phyloP scores from a whole-genome alignment of 2,329 filamentous ascomycete species.

The Verticillium nubilum region DNA sequence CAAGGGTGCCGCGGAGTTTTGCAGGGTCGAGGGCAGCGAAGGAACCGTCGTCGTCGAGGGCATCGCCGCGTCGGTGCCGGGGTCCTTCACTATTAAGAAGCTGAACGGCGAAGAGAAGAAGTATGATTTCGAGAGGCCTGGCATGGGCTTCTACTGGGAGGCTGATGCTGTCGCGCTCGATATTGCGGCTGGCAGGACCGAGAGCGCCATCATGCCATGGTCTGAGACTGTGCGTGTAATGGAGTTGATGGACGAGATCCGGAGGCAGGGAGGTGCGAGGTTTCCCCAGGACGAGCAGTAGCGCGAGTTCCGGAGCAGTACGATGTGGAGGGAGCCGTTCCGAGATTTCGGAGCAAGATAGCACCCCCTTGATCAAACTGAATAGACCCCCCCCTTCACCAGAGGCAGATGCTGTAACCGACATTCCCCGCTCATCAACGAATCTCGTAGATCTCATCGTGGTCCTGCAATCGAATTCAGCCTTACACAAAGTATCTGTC shows the following conservation, averaged over 20 bases:
- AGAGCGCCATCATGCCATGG: constrained; percentile 38
- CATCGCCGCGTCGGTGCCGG: constrained; percentile 22
- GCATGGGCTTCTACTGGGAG: constrained; percentile 37
- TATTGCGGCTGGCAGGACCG: constrained; percentile 26
- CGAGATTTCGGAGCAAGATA: neutral
- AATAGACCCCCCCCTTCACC: neutral
- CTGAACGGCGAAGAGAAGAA: constrained; percentile 22
- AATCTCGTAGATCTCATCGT: neutral
- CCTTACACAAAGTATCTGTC: neutral
- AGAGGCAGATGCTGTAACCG: neutral
- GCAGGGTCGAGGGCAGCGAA: constrained; percentile 32
- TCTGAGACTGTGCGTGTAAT: constrained; percentile 38
- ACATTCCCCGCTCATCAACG: neutral
- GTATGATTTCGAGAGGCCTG: constrained; percentile 28
- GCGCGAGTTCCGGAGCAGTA: too few relatives aligned
- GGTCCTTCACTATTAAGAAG: constrained; percentile 27
- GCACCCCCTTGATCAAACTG: neutral
- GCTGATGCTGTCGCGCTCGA: constrained; percentile 36
- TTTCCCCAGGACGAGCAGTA: constrained; percentile 20
- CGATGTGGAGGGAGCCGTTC: too few relatives aligned
- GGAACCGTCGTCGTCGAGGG: constrained; percentile 31
- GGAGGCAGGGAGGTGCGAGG: constrained; percentile 23
- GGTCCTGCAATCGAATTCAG: neutral
- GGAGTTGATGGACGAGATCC: constrained; percentile 40
- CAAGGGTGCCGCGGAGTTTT: constrained; percentile 20